Base-by-base conservation (phyloP, 768 basidiomycete genomes). In the Rhizopogon vulgaris region DNA sequence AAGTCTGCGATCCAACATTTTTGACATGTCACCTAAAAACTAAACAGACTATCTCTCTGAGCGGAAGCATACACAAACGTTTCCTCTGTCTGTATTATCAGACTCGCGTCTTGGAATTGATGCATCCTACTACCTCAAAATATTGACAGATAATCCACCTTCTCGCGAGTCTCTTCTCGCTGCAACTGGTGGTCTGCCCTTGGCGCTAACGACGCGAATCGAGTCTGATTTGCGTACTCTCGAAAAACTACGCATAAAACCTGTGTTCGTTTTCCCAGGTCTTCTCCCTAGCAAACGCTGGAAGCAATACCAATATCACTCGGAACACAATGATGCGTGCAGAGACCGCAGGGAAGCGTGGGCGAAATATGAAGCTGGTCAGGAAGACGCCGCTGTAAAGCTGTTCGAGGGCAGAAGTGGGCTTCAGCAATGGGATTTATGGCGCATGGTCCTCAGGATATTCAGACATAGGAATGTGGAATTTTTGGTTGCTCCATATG, bases 241-340 rank as follows among this genome's bases (percentile, higher is more conserved):
- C 64, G 94, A 96, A 77, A 87, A 85, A 71, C 75, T 90, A 32
- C 85, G 80, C 58, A 97, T 99, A 77, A 96, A 95, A 66, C 96
- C 96, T 18, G 92, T 99, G n/a, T 95, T 99, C 62, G 91, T 99
- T 47, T 98, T 98, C 70, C 84, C 90, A 14, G 96, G 96, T 4
- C 75, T 99, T 30, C 73, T 83, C 1, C 88, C 90, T 1, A 83
- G 83, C 59, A 85, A 84, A 56, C 82, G 87, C 51, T 78, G 77
- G 73, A 88, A 87, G 68, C 78, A 76, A 10, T 58, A 58, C 38
- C 76, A 78, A 52, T 78, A 80, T 41, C 75, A 80, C 27, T 63
- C 66, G 15, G 82, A 83, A 58, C 74, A 81, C 58, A 71, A 68
- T 41, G 87, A 91, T 41, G 83, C 83, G 15, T 87, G 84, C 66